Base-by-base conservation (phyloP, 1,139 yeast species). In the Saccharomyces hybrid region DNA sequence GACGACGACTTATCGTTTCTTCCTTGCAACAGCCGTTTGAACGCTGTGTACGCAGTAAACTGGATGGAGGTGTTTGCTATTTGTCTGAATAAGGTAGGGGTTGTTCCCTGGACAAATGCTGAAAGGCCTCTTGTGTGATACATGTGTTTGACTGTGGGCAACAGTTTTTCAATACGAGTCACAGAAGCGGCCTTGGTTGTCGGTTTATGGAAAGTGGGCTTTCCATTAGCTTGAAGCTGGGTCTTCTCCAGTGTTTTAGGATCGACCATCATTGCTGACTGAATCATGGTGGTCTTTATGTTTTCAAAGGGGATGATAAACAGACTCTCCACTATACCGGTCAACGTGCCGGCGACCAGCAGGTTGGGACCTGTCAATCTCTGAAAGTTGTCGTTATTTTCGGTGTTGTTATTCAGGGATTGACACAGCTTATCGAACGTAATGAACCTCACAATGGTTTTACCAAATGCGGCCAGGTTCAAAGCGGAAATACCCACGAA, bases 221-320 rank as follows among this genome's bases (percentile, higher is more conserved):
- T 59, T 20, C 48, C 46, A 9, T 34, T 26, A 4, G 32, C 32
- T 13, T 38, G 13, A 23, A 54, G 27, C 11, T 34, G 42, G 47
- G 52, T 4, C 31, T 38, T 48, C 7, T 46, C 54, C 20, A 52
- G 54, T 34, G 56, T 56, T 51, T 57, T 50, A 5, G 34, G 20
- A n/a, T 44, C 56, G 57, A 47, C 59, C 61, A 75, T 61, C 61
- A 75, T 61, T 4, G 75, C 75, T 63, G 84, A 81, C 65, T 91
- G 96, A 59, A 91, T 84, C 93, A 89, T 84, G 13, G 89, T 79
- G 5, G 88, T 85, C 68, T 91, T 90, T 61, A 90, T 78, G 66
- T 84, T 88, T 65, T 93, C 99, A 71, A 93, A 91, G 0, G 99
- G 99, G 27, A 93, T 87, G 31, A 93, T 81, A 76, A 90, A 80